A percentile compares a stretch with the other conserved stretches of the same genome.
Conservation (phyloP, 1,284 basidiomycete genomes). For the Irpex lacteus region DNA sequence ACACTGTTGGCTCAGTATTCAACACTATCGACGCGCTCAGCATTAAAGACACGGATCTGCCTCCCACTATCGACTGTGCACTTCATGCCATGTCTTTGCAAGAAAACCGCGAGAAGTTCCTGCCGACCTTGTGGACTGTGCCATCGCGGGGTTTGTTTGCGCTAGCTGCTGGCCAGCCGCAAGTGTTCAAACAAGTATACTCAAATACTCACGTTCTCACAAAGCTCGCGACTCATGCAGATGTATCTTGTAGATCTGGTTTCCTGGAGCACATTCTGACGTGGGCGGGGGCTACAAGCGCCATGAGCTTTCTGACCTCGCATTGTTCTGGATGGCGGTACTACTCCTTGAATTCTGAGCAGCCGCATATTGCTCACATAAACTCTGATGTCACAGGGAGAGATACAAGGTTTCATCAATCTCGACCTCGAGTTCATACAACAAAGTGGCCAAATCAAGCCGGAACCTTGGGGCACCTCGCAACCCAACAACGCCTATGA, state of each 20-base stretch:
- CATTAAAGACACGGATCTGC: constrained; percentile 23
- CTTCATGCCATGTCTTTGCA: constrained; percentile 28
- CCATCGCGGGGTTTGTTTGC: neutral
- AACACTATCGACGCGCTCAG: constrained; percentile 19
- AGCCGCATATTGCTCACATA: neutral
- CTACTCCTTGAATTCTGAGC: neutral
- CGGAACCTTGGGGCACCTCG: constrained; percentile 17
- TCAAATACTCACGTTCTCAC: too few species aligned
- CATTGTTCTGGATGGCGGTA: constrained; percentile 9
- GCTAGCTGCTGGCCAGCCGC: neutral
- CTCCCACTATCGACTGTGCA: constrained; percentile 21
- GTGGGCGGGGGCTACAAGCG: constrained; percentile 3
- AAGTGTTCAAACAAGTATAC: neutral
- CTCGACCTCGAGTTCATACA: constrained; percentile 21
- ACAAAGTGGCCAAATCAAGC: constrained; percentile 9
- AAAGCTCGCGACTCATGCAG: neutral
- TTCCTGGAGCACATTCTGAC: constrained; percentile 6
- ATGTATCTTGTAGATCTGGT: constrained; percentile 3
- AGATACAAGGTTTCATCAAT: constrained; percentile 17
- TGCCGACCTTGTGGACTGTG: constrained; percentile 24
- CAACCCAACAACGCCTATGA: constrained; percentile 5
- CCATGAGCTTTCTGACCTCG: constrained; percentile 6
- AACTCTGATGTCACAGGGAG: constrained; percentile 14
- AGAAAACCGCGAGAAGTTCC: constrained; percentile 26
- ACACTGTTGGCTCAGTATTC: constrained; percentile 27